Conservation (phyloP, 1,284 basidiomycete genomes). For the Trichosporon inkin region DNA sequence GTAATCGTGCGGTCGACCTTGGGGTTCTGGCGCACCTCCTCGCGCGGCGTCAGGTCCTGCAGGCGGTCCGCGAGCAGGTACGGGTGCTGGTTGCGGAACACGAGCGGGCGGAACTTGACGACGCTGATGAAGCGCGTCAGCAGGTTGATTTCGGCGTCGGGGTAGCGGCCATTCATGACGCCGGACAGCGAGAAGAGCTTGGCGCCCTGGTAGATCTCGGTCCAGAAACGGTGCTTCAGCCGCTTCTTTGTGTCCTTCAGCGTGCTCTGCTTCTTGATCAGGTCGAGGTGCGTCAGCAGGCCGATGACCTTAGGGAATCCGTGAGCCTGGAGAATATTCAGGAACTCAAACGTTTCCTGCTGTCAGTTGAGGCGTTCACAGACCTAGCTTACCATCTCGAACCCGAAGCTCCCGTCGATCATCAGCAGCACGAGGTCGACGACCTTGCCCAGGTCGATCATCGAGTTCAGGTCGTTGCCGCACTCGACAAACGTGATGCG, state of each 20-base stretch:
- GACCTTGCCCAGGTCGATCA: constrained; percentile 97
- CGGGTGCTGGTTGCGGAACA: constrained; percentile 91
- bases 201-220: constrained; percentile 97
- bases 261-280: constrained; percentile 87
- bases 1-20: constrained; percentile 81
- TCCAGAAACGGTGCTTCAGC: constrained; percentile 99
- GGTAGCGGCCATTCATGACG: constrained; percentile 96
- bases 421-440: constrained; percentile 93
- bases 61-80: constrained; percentile 95
- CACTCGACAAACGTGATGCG: constrained; percentile 95
- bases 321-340: constrained; percentile 94
- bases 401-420: constrained; percentile 96
- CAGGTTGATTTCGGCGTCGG: constrained; percentile 93
- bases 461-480: constrained; percentile 94
- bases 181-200: constrained; percentile 98
- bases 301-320: constrained; percentile 99
- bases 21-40: constrained; percentile 73
- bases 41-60: constrained; percentile 89
- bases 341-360: constrained; percentile 97
- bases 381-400: constrained; percentile 80
- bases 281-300: constrained; percentile 90
- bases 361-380: neutral
- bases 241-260: constrained; percentile 89
- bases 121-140: constrained; percentile 93
- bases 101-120: constrained; percentile 96